phyloP scores from a whole-genome alignment of 352 stramenopile genomes.

The Phytophthora ohioensis region DNA sequence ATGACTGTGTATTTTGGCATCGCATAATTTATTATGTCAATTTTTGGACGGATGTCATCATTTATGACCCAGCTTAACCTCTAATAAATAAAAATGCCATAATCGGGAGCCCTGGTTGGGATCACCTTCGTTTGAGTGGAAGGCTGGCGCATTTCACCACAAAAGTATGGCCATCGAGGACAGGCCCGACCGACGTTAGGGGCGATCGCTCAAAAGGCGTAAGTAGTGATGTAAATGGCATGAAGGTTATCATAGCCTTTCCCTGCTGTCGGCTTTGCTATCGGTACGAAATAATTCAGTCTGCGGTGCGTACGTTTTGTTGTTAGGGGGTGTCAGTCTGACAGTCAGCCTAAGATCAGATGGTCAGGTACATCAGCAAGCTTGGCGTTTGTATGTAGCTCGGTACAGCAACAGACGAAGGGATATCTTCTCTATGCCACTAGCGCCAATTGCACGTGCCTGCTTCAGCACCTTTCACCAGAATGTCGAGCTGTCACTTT shows the following conservation, averaged over 20 bases:
- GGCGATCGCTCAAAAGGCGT: neutral
- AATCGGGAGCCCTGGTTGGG: no score
- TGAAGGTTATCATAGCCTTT: neutral
- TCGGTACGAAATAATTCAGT: neutral
- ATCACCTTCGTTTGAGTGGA: no score
- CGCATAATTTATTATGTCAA: no score
- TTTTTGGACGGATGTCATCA: no score
- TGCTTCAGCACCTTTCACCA: neutral
- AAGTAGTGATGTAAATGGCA: neutral
- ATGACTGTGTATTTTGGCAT: no score
- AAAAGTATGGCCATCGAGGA: no score
- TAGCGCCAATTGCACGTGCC: neutral
- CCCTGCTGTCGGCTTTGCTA: neutral
- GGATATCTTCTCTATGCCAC: neutral
- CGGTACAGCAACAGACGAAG: neutral
- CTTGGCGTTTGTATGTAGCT: constrained; percentile 2
- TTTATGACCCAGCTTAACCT: no score
- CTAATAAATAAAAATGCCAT: no score
- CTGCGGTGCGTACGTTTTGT: neutral
- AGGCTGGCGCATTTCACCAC: no score
- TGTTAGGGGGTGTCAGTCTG: neutral
- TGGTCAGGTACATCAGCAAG: neutral
- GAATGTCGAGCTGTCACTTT: neutral
- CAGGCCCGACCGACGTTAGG: no score
- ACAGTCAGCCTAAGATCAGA: neutral